Percentiles rank a stretch among this genome's conserved stretches.
phyloP scores from a whole-genome alignment of 306 rosid genomes.

The Rubus parviflorus region DNA sequence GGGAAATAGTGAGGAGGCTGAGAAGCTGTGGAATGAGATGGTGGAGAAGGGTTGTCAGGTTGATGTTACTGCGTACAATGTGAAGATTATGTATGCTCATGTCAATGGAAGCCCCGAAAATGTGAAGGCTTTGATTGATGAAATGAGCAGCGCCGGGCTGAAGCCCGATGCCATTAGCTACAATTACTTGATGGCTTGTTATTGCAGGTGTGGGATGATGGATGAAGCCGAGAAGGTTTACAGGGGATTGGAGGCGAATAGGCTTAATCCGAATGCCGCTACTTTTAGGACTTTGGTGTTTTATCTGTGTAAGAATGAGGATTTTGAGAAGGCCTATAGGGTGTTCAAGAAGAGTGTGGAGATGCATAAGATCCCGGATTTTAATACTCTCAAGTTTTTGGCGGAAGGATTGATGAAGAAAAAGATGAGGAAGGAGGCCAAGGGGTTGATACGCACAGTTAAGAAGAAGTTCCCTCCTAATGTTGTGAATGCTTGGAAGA shows the following conservation, averaged over 20 bases:
- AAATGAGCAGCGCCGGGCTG: conserved; percentile 52
- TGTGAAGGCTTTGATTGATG: conserved; percentile 49
- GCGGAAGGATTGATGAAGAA: conserved; percentile 57
- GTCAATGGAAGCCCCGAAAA: conserved; percentile 45
- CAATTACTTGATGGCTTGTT: conserved; percentile 59
- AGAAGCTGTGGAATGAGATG: conserved; percentile 59
- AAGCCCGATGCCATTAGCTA: conserved; percentile 56
- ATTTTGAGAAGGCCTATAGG: conserved; percentile 45
- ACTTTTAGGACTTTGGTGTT: conserved; percentile 52
- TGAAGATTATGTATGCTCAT: conserved; percentile 45
- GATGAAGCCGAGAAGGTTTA: conserved; percentile 57
- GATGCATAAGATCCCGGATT: conserved; percentile 57
- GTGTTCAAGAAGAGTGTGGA: conserved; percentile 63
- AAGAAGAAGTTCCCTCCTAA: conserved; percentile 62
- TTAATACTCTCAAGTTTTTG: conserved; percentile 49
- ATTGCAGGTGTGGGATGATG: conserved; percentile 49
- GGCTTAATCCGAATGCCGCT: conserved; percentile 55
- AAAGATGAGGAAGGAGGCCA: conserved; percentile 50
- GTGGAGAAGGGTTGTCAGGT: conserved; percentile 43
- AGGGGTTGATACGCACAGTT: conserved; percentile 47
- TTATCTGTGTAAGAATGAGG: conserved; percentile 47
- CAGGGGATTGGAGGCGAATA: conserved; percentile 40
- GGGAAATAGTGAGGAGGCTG: conserved; percentile 54
- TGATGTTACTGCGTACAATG: conserved; percentile 54
- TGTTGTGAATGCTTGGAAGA: conserved; percentile 54